Base-by-base conservation (phyloP, 116 monocot species). In the Posidonia oceanica region DNA sequence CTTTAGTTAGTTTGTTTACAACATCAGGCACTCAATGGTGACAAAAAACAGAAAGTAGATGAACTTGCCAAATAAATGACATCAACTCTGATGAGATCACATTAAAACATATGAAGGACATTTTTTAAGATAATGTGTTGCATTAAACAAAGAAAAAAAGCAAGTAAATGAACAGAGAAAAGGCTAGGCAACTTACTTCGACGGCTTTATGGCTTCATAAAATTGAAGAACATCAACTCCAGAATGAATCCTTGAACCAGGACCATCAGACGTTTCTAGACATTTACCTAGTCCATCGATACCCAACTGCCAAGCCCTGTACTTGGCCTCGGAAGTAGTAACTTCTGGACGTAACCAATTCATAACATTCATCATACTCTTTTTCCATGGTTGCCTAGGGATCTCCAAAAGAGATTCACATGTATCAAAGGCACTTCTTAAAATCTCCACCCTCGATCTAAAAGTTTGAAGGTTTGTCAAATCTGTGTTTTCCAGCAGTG, bases 201-300 rank as follows among this genome's bases (percentile, higher is more conserved):
- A 91, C 66, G 88, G 95, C 65, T 86, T 95, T 63, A 95, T 86
- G 51, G 88, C 88, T 65, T 95, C 95, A 77, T 86, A 95, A 75
- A 95, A 91, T 15, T 63, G 60, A 75, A 76, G 66, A 67, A 73
- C 74, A 76, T 95, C 80, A 79, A 94, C 91, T 63, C 63, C 80
- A 72, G 75, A 53, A 73, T 83, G 72, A 23, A 76, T 81, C 58
- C 63, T 80, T 52, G 64, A 79, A 71, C 67, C 72, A 39, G 36
- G 18, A 63, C 22, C 76, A 57, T 1, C 69, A 69, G 65, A 64
- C 70, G 64, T 73, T 73, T 66, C 64, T 48, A 58, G 63, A 0
- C 39, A 15, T 54, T 36, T 41, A 53, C 53, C 52, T 18, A 36
- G 29, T 36, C 44, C 67, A 17, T 79, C 68, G 36, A 60, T 55